Evolutionary conservation across 2,329 filamentous ascomycete species (phyloP), one percentile per base, ranked within the genome.

Genomic region (Cladobotryum protrusum): DNA sequence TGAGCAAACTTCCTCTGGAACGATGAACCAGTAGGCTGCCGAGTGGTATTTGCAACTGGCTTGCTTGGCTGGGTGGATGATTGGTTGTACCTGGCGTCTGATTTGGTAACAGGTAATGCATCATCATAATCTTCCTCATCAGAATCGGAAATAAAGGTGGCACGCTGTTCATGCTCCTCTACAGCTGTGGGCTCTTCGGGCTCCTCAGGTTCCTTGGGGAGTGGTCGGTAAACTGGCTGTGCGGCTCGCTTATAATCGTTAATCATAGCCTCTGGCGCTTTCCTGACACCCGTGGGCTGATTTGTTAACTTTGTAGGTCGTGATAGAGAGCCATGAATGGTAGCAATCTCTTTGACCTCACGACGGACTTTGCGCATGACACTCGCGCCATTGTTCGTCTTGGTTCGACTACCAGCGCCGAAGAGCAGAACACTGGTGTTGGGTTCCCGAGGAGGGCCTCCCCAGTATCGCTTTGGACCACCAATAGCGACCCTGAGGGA

Each of bases 281-380:
- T 69, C 17, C 52, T 63, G 40, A 83, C 70, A 56, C 71, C 68
- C 42, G 24, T 70, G 53, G 51, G 67, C 63, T 12, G 69, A 64
- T 29, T 29, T 29, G 24, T 29, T 29, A 9, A 29, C 24, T 29
- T 29, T 6, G 24, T 29, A 29, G 24, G 24, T 29, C 24, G 24
- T 29, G 24, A 29, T 29, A 29, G 24, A 29, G 24, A 29, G 24
- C 24, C 24, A 8, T 29, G 73, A 34, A 72, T 72, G 49, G 56
- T 70, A 47, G 68, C 69, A 40, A 81, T 77, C 56, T 82, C 76
- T 43, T 70, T 72, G 5, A 76, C 77, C 58, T 85, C 78, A 43
- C 78, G 72, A 41, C 74, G 72, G 18, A 80, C 77, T 56, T 76
- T 80, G 48, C 73, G 71, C 58, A 85, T 71, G 45, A 83, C 72